These are phyloP conservation scores for Bassia scoparia DNA, from an alignment of 148 eudicot genomes.

Conservation along the genomic window DNA sequence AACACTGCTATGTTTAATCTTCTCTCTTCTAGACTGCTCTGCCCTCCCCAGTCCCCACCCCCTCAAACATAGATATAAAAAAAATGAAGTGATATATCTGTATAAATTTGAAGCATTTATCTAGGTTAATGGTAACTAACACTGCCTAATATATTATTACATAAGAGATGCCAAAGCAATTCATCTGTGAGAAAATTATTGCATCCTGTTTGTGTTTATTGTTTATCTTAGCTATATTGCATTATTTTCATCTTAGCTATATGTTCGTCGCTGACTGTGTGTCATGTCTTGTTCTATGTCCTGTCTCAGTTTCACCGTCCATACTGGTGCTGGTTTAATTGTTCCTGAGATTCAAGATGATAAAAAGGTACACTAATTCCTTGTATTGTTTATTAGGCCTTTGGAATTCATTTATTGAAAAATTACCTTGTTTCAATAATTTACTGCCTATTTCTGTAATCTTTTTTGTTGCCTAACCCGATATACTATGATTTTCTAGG, in stretches of 20 bases:
- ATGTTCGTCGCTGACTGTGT: neutral
- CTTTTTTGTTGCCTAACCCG: neutral
- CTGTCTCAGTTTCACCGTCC: conserved; percentile 71
- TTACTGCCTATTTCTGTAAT: neutral
- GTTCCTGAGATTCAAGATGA: conserved; percentile 93
- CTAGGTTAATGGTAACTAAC: too few relatives aligned
- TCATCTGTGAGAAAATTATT: neutral
- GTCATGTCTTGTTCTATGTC: conserved; percentile 19
- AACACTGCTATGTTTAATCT: too few relatives aligned
- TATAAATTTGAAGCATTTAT: too few relatives aligned
- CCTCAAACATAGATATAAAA: too few relatives aligned
- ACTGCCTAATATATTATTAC: too few relatives aligned
- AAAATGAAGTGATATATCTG: too few relatives aligned
- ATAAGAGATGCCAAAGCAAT: neutral
- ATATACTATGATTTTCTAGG: neutral
- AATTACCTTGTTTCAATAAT: neutral
- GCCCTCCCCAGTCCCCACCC: too few relatives aligned
- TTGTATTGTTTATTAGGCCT: neutral
- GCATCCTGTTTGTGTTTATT: neutral
- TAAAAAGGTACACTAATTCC: conserved; percentile 51
- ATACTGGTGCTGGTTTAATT: conserved; percentile 97
- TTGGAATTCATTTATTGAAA: neutral
- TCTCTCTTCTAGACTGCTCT: too few relatives aligned
- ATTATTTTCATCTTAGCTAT: neutral
- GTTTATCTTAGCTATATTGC: neutral